Evolutionary conservation across 805 yeast genomes (phyloP).

Genomic region (Candida boidinii): DNA sequence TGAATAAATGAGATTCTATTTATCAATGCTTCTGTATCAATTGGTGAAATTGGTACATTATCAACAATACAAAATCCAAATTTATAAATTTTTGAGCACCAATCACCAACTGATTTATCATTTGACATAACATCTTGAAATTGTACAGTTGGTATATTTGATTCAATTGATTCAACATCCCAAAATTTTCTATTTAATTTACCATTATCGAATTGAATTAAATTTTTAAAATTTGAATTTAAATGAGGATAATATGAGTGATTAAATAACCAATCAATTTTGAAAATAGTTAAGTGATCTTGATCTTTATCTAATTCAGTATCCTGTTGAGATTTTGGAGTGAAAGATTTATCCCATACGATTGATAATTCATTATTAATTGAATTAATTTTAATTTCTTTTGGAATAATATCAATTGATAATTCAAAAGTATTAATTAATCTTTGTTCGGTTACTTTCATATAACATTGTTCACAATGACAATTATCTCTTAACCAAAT

Average conservation of each 20-base stretch:
- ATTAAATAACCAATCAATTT: conserved; percentile 32
- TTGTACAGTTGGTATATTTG: conserved; percentile 38
- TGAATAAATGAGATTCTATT: conserved; percentile 51
- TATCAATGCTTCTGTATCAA: conserved; percentile 48
- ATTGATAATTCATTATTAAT: no score
- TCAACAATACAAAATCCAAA: conserved; percentile 56
- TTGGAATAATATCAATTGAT: conserved; percentile 12
- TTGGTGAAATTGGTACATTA: conserved; percentile 51
- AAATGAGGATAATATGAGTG: conserved; percentile 47
- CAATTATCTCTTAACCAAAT: conserved; percentile 64
- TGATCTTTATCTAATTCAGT: no score
- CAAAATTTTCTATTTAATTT: conserved; percentile 30
- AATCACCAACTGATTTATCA: conserved; percentile 37
- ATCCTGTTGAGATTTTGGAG: no score
- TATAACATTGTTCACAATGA: conserved; percentile 47
- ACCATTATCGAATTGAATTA: conserved; percentile 21
- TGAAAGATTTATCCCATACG: no score
- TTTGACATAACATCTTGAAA: conserved; percentile 37
- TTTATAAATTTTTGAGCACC: conserved; percentile 44
- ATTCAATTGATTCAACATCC: conserved; percentile 32
- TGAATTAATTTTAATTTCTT: no score
- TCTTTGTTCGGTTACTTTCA: conserved; percentile 49
- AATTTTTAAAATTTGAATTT: conserved; percentile 21
- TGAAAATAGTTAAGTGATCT: conserved; percentile 30
- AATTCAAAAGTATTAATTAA: conserved; percentile 41